Percentiles rank a stretch among this genome's conserved stretches.
phyloP scores from a whole-genome alignment of 805 yeast species.

The Priceomyces medius region DNA sequence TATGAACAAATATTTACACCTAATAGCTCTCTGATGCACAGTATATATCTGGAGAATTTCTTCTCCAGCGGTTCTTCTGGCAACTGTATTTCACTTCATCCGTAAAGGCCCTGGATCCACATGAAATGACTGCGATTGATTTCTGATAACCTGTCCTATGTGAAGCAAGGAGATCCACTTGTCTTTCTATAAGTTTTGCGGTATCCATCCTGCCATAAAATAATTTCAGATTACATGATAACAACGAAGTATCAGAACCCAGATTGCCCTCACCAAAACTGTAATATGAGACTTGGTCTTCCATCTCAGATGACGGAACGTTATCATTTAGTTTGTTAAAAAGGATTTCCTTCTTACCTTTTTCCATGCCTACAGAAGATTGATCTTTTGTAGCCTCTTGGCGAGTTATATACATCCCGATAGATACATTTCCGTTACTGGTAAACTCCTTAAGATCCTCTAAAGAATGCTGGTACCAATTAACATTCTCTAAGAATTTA shows the following conservation, averaged over 20 bases:
- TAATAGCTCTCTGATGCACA: conserved; percentile 38
- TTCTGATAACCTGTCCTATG: conserved; percentile 13
- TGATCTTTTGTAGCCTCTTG: conserved; percentile 7
- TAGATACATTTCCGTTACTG: conserved; percentile 18
- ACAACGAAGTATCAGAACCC: neutral
- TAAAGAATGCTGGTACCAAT: conserved; percentile 39
- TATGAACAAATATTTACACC: neutral
- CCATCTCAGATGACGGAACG: no score
- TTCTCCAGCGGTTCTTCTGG: conserved; percentile 24
- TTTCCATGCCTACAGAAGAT: no score
- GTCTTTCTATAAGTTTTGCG: conserved; percentile 13
- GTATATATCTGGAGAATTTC: conserved; percentile 40
- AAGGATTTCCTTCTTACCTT: no score
- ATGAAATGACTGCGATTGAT: conserved; percentile 37
- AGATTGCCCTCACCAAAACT: neutral
- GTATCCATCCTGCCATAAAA: conserved; percentile 19
- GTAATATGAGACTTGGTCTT: neutral
- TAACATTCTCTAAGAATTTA: conserved; percentile 20
- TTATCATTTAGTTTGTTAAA: no score
- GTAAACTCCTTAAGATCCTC: conserved; percentile 26
- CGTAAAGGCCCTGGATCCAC: conserved; percentile 41
- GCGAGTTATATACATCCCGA: conserved; percentile 31
- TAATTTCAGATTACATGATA: conserved; percentile 4
- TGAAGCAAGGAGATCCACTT: conserved; percentile 14
- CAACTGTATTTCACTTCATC: conserved; percentile 26